These are phyloP conservation scores for Psilocybe cyanescens DNA, from an alignment of 768 basidiomycete genomes.

Conservation along the genomic window DNA sequence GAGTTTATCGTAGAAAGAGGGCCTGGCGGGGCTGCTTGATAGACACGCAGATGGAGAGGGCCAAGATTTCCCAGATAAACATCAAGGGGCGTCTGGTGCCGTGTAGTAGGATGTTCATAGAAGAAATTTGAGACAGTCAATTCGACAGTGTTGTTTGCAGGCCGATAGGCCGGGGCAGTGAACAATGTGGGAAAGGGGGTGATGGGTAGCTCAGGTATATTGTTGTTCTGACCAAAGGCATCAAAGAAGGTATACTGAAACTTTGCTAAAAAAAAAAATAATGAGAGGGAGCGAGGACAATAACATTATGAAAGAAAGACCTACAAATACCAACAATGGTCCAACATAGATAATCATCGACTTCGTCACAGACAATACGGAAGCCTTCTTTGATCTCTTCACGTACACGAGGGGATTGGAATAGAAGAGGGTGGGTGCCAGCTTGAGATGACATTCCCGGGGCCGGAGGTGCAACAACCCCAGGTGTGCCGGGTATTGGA, in stretches of 20 bases:
- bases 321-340: slow-evolving; percentile 94
- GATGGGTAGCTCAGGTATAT: slow-evolving; percentile 77
- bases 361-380: slow-evolving; percentile 79
- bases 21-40: slow-evolving; percentile 72
- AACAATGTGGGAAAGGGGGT: slow-evolving; percentile 91
- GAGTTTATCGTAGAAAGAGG: slow-evolving; percentile 66
- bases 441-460: slow-evolving; percentile 78
- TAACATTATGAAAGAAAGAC: slow-evolving; percentile 30
- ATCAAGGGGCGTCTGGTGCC: slow-evolving; percentile 72
- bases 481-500: slow-evolving; percentile 77
- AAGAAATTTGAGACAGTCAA: slow-evolving; percentile 90
- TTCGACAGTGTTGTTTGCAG: slow-evolving; percentile 74
- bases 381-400: slow-evolving; percentile 84
- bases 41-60: slow-evolving; percentile 78
- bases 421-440: slow-evolving; percentile 81
- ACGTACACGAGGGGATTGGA: slow-evolving; percentile 77
- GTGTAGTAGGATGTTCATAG: slow-evolving; percentile 71
- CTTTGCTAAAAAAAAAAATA: slow-evolving; percentile 60
- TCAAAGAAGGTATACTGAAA: slow-evolving; percentile 96
- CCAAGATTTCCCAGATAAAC: slow-evolving; percentile 91
- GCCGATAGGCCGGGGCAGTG: slow-evolving; percentile 76
- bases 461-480: slow-evolving; percentile 67
- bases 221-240: slow-evolving; percentile 79
- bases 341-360: slow-evolving; percentile 96
- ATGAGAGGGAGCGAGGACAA: background rate